phyloP scores from a whole-genome alignment of 177 flowering plant genomes.

The Vitis hybrid region DNA sequence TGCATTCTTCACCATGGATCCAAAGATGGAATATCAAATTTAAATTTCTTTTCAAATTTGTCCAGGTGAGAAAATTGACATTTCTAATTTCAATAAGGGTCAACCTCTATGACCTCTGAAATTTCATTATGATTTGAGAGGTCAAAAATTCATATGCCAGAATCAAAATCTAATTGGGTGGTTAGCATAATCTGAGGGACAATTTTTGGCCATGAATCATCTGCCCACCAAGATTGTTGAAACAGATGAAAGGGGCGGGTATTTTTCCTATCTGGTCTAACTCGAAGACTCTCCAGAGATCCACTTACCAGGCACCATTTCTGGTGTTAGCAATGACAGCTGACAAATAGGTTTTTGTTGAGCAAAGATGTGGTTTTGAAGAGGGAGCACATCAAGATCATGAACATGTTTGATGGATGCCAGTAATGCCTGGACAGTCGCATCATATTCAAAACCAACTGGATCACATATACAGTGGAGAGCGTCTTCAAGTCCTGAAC shows the following conservation, averaged over 20 bases:
- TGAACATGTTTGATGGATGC: constrained; percentile 52
- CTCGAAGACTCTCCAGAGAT: background rate
- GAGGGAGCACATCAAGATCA: constrained; percentile 40
- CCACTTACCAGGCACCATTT: constrained; percentile 52
- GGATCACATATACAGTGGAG: constrained; percentile 35
- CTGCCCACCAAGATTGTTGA: background rate
- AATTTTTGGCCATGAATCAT: too few species aligned
- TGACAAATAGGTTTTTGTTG: constrained; percentile 41
- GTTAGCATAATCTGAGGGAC: too few species aligned
- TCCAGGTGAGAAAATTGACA: too few species aligned
- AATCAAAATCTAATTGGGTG: too few species aligned
- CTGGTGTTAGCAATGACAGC: constrained; percentile 50
- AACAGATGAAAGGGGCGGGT: background rate
- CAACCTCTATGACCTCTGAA: too few species aligned
- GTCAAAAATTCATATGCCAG: too few species aligned
- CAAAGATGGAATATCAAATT: too few species aligned
- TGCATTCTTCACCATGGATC: too few species aligned
- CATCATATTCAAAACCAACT: constrained; percentile 22
- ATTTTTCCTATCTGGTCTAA: background rate
- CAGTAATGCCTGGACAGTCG: constrained; percentile 30
- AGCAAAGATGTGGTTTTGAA: constrained; percentile 32
- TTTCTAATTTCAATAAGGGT: too few species aligned
- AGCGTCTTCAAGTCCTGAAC: constrained; percentile 70
- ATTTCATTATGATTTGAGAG: too few species aligned
- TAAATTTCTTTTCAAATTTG: too few species aligned